Evolutionary conservation across 768 basidiomycete genomes (phyloP).

Genomic region (Rhizopogon vinicolor): DNA sequence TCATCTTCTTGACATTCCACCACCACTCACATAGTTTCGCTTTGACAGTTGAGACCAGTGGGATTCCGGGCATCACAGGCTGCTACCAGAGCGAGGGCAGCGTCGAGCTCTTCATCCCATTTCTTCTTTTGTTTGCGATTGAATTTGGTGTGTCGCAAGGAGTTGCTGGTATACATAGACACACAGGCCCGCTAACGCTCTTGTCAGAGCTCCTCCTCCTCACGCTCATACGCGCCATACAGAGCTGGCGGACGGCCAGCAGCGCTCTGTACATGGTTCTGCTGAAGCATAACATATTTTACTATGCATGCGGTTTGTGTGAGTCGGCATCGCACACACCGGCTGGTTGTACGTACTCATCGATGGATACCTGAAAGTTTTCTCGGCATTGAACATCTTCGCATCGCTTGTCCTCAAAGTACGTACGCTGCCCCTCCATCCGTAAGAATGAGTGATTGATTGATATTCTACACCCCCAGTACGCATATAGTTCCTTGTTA

Average conservation of each 20-base stretch:
- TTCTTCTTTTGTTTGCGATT: background rate
- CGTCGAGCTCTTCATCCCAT: background rate
- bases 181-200: background rate
- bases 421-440: background rate
- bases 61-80: background rate
- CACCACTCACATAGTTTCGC: background rate
- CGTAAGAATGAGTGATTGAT: background rate
- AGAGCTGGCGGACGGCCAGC: background rate
- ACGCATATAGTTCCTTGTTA: background rate
- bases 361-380: background rate
- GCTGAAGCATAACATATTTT: background rate
- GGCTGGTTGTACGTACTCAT: background rate
- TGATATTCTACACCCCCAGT: background rate
- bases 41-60: background rate
- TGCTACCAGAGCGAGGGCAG: background rate
- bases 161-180: background rate
- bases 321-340: background rate
- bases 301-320: background rate
- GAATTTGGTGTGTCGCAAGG: background rate
- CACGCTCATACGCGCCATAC: background rate
- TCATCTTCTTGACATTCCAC: background rate
- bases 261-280: background rate
- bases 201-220: background rate
- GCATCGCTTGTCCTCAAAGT: background rate
- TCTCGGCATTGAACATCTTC: background rate